Percentiles rank a stretch among this genome's conserved stretches.
phyloP scores from a whole-genome alignment of 148 eudicot genomes.

The Limonium bicolor region DNA sequence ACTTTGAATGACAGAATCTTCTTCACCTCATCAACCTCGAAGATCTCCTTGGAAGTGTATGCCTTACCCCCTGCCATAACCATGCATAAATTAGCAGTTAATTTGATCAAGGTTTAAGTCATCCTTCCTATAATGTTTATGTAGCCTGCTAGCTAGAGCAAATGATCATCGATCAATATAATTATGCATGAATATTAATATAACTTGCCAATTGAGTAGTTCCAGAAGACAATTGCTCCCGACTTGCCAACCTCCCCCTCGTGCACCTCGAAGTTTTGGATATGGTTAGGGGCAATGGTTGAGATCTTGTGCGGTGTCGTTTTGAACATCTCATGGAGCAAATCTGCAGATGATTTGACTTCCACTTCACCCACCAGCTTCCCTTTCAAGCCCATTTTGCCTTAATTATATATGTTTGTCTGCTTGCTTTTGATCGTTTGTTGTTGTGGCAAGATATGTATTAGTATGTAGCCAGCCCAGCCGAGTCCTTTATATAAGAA shows the following conservation, averaged over 20 bases:
- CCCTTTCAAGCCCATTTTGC: constrained; percentile 7
- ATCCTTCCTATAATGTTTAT: too few relatives aligned
- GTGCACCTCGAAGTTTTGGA: constrained; percentile 13
- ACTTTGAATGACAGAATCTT: constrained; percentile 5
- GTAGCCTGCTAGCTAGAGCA: too few relatives aligned
- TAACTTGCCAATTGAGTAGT: constrained; percentile 11
- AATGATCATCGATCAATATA: too few relatives aligned
- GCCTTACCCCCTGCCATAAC: constrained; percentile 7
- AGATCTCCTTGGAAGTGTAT: constrained; percentile 6
- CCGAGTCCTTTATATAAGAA: too few relatives aligned
- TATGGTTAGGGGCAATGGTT: constrained; percentile 4
- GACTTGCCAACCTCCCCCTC: constrained; percentile 13
- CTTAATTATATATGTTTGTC: too few relatives aligned
- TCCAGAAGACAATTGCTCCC: constrained; percentile 10
- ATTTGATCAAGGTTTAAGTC: too few relatives aligned
- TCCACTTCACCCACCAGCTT: constrained; percentile 4
- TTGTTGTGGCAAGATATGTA: too few relatives aligned
- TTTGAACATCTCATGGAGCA: constrained; percentile 12
- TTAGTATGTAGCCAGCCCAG: too few relatives aligned
- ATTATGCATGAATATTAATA: too few relatives aligned
- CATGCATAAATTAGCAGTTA: too few relatives aligned
- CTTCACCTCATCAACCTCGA: constrained; percentile 6
- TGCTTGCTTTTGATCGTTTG: too few relatives aligned
- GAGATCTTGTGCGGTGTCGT: constrained; percentile 9
- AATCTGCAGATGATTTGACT: constrained; percentile 9